phyloP scores from a whole-genome alignment of 768 basidiomycete species.

The Suillus luteus region DNA sequence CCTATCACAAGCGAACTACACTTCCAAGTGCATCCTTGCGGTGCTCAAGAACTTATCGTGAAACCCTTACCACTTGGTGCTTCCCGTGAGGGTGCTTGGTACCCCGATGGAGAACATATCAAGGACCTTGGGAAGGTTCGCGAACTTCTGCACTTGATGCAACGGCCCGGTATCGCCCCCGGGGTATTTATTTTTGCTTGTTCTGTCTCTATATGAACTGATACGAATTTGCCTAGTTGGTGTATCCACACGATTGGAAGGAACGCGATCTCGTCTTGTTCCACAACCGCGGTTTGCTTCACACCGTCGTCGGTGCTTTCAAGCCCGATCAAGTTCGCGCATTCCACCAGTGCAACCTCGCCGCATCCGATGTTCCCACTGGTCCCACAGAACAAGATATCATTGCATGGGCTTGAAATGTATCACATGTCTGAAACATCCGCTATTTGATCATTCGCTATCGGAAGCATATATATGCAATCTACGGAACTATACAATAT shows the following conservation, averaged over 20 bases:
- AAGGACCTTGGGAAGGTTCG: constrained; percentile 74
- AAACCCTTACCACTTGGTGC: constrained; percentile 70
- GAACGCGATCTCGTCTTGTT: constrained; percentile 68
- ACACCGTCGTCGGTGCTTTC: constrained; percentile 70
- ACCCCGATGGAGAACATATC: constrained; percentile 80
- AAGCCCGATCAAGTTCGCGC: constrained; percentile 46
- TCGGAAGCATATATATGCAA: not conserved
- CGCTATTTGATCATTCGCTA: not conserved
- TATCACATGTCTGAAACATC: not conserved
- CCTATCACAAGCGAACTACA: constrained; percentile 81
- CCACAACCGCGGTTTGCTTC: constrained; percentile 72
- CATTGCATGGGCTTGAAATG: constrained; percentile 40
- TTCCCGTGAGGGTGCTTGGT: constrained; percentile 62
- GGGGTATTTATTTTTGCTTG: constrained; percentile 37
- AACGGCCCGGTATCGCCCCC: constrained; percentile 87
- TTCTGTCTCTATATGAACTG: not conserved
- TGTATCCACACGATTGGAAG: constrained; percentile 89
- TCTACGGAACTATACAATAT: not conserved
- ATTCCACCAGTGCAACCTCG: constrained; percentile 62
- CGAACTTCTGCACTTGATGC: constrained; percentile 79
- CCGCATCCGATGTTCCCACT: constrained; percentile 48
- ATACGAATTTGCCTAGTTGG: constrained; percentile 44
- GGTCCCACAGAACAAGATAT: constrained; percentile 52
- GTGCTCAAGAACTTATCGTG: constrained; percentile 63
- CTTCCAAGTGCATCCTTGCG: constrained; percentile 90